Base-by-base conservation (phyloP, 306 rosid genomes). In the Ceratonia siliqua region DNA sequence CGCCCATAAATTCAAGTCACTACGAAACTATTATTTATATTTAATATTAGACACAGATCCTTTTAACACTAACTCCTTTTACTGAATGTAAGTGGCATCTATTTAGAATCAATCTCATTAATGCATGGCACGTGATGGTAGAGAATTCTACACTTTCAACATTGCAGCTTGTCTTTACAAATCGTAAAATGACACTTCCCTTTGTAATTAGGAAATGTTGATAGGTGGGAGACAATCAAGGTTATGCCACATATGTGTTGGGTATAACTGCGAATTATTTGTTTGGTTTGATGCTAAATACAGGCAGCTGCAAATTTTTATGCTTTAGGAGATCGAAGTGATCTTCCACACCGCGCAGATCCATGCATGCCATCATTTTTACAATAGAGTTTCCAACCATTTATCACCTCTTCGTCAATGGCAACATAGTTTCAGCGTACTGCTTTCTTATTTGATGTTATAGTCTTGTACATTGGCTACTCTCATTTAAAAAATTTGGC, bases 291-390 rank as follows among this genome's bases (percentile, higher is more conserved):
- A 58, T 70, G 42, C 13, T 68, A 65, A 59, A 79, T 79, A 39
- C 89, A 92, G 98, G 99, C 98, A 21, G 97, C 90, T 38, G 35
- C 75, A 20, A 88, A 90, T n/a, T 94, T 97, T 79, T 87, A 86
- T 76, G 91, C 79, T 54, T 71, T 90, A 77, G 98, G 98, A 70
- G 96, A 97, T 70, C 89, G 97, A 68, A 77, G 81, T 45, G 96
- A 93, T 73, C 96, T 94, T 81, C 97, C 95, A 45, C 63, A 83
- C 35, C 74, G 82, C 75, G 83, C 84, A 0, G 82, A 91, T 76
- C 91, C 96, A 28, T 22, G 18, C 35, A 65, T 93, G 49, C 83
- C 90, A 27, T 52, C 94, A 42, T 89, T 86, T n/a, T 63, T 76
- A 6, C 18, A 36, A 8, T 78, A 76, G 48, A 62, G 65, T 17